Evolutionary conservation across 768 basidiomycete genomes (phyloP).

Genomic region (Cubamyces lactineus): DNA sequence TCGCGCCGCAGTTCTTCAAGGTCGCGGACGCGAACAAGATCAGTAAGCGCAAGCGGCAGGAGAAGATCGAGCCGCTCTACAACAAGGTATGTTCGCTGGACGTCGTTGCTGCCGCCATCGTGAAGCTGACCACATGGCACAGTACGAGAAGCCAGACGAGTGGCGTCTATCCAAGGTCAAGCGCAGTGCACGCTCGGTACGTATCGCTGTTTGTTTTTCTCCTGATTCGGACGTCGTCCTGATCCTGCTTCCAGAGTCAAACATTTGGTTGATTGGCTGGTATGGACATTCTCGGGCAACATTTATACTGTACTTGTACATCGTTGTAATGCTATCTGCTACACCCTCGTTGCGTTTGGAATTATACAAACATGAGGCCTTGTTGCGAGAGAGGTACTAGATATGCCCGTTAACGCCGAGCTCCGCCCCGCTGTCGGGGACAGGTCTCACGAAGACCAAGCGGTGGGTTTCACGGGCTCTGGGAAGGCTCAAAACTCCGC

Average conservation of each 20-base stretch:
- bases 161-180: slow-evolving; percentile 95
- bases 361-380: no score
- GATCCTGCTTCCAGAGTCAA: slow-evolving; percentile 57
- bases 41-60: slow-evolving; percentile 92
- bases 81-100: slow-evolving; percentile 62
- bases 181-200: slow-evolving; percentile 77
- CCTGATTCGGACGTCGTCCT: not conserved
- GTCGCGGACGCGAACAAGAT: slow-evolving; percentile 98
- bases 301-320: slow-evolving; percentile 20
- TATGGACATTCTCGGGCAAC: slow-evolving; percentile 12
- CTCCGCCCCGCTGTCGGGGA: no score
- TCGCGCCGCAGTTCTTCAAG: slow-evolving; percentile 98
- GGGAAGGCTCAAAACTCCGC: not conserved
- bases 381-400: no score
- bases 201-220: slow-evolving; percentile 10
- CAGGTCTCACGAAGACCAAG: not conserved
- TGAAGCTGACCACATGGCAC: slow-evolving; percentile 15
- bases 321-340: slow-evolving; percentile 26
- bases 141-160: slow-evolving; percentile 90
- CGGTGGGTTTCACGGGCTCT: not conserved
- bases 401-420: no score
- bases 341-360: not conserved
- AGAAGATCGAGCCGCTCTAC: slow-evolving; percentile 95
- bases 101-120: not conserved
- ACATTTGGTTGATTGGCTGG: slow-evolving; percentile 71